Conservation (phyloP, 2,329 filamentous ascomycete species). For the Parascedosporium putredinis region DNA sequence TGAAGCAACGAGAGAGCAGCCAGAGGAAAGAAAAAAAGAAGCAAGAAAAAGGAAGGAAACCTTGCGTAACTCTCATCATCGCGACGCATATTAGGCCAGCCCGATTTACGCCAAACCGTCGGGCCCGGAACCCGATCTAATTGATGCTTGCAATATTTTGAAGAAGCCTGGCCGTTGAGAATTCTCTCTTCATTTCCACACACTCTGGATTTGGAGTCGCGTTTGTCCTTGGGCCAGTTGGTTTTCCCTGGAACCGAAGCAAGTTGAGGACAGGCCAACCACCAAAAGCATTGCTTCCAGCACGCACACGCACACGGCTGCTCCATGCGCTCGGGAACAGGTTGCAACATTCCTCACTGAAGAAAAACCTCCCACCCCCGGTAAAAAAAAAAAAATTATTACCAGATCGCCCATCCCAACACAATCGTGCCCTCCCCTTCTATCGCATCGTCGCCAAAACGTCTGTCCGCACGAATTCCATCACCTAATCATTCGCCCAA, state of each 20-base stretch:
- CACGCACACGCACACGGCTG: background rate
- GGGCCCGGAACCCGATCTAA: background rate
- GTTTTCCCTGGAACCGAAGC: background rate
- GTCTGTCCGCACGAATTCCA: background rate
- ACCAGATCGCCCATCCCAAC: background rate
- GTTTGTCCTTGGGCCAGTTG: background rate
- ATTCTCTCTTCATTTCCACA: too few relatives aligned
- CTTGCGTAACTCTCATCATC: background rate
- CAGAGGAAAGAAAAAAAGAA: background rate
- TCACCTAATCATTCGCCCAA: background rate
- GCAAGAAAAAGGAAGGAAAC: background rate
- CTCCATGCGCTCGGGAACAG: conserved; percentile 5
- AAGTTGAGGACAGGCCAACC: background rate
- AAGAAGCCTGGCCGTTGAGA: too few relatives aligned
- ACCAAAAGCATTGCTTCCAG: background rate
- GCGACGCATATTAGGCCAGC: background rate
- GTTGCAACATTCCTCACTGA: conserved; percentile 4
- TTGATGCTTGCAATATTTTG: too few relatives aligned
- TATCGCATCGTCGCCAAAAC: background rate
- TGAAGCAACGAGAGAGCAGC: too few relatives aligned
- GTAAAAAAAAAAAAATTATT: background rate
- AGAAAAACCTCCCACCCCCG: background rate
- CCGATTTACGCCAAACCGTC: too few relatives aligned
- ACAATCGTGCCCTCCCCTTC: background rate
- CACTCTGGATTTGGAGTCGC: too few relatives aligned